Evolutionary conservation across 2,329 filamentous ascomycete genomes (phyloP), one percentile per base, ranked within the genome.

Genomic region (Aspergillus amoenus): DNA sequence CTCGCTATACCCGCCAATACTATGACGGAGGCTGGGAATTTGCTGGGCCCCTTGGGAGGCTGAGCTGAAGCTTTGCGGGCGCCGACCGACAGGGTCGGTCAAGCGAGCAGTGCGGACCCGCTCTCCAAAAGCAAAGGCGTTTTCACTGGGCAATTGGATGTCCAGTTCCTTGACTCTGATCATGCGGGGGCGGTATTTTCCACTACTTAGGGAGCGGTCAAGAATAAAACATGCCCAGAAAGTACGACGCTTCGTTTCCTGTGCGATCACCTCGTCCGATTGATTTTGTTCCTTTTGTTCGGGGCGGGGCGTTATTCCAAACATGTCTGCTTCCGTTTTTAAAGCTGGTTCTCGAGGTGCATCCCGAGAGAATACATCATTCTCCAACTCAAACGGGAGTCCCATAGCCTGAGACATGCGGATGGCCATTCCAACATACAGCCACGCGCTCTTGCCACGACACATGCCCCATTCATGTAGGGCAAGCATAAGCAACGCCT

Each of bases 151-250:
- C 6, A 85, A 73, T 60, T 84, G 82, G 17, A 84, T 81, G 13
- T 73, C 75, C 15, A 85, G 64, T 40, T 84, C 78, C 32, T 77
- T 73, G 2, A 79, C 73, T 17, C 76, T 75, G 43, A 85, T 69
- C 76, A 82, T 82, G 30, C 79, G 78, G 2, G 81, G 82, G 4
- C 82, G 76, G 63, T 82, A 79, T 56, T 80, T 81, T 17, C 82
- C 82, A 62, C 79, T 80, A 62, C 81, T 83, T 24, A 84, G 62
- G 58, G 81, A 83, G 3, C 81, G 76, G 67, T 84, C 82, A 65
- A 84, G 72, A 49, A 83, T 80, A 64, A 82, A 84, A 61, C 82
- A 84, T 51, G 80, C 81, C 82, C 82, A 84, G 60, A 84, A 83
- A 0, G 81, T 84, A 5, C 82, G 78, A 15, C 82, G 77, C 58